Base-by-base conservation (phyloP, 371 early-diverging fungal genomes). In the Nematocida sp. region DNA sequence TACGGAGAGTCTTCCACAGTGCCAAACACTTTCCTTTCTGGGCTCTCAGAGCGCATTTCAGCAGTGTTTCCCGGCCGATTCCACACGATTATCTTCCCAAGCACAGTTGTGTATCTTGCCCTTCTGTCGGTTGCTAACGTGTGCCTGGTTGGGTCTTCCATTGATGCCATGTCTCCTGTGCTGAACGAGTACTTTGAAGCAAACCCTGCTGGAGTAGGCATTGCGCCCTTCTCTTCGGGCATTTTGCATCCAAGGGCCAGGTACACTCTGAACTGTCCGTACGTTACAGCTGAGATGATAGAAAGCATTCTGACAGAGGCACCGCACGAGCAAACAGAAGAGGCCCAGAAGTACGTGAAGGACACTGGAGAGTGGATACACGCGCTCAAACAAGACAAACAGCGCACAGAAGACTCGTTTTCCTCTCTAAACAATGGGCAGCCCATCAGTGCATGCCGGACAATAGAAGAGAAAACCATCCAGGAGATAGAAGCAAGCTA, bases 181-280 rank as follows among this genome's bases (percentile, higher is more conserved):
- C 37, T 56, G 25, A 29, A 0, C 23, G 74, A 70, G 74, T 70
- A 60, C 32, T 4, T 38, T 0, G 66, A 19, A 13, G 32, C 5
- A 4, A 60, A 70, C 23, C 27, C 31, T 0, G 19, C 25, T 21
- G 27, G 43, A 13, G 13, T n/a, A 21, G 37, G 32, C 49, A 50
- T 67, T 36, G 74, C 45, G 2, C 74, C 74, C 11, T 70, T 58
- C 41, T 57, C 74, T 1, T 60, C 62, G 17, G 74, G 74, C 3
- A 57, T 70, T 49, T 38, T 48, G 11, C 23, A 45, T 60, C 34
- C 55, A 17, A 17, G 45, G 11, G 52, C 45, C 15, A 8, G 32
- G 5, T 70, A 60, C 53, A 70, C 74, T 0, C 49, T 70, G 0
- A 60, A 70, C 48, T 70, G 74, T 27, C 58, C 74, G 15, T 49